Evolutionary conservation across 768 basidiomycete genomes (phyloP).

Genomic region (Xerocomellus amylosporus): DNA sequence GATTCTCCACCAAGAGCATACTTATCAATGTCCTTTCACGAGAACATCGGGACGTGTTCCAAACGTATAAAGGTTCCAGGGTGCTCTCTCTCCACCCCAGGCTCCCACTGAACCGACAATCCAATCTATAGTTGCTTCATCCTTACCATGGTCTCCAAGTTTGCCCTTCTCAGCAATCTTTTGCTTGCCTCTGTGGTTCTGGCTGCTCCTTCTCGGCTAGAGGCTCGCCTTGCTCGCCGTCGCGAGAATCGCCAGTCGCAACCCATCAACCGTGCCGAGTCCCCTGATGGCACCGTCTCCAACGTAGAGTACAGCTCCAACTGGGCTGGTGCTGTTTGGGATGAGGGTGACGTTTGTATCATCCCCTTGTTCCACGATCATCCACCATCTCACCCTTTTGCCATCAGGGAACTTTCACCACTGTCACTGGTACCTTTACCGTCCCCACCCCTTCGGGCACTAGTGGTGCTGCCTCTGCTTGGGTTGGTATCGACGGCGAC

Average conservation of each 20-base stretch:
- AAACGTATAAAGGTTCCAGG: conserved; percentile 13
- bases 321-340: conserved; percentile 22
- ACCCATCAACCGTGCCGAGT: conserved; percentile 2
- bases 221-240: conserved; percentile 15
- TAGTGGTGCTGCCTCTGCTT: conserved; percentile 14
- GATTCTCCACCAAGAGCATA: not conserved
- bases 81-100: not conserved
- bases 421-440: conserved; percentile 19
- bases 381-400: not conserved
- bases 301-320: conserved; percentile 15
- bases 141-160: conserved; percentile 18
- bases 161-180: conserved; percentile 12
- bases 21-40: not conserved
- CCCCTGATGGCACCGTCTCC: not conserved
- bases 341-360: conserved; percentile 5
- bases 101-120: not conserved
- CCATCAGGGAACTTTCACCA: conserved; percentile 21
- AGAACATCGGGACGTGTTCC: not conserved
- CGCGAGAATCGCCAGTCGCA: conserved; percentile 12
- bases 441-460: conserved; percentile 14
- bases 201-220: conserved; percentile 14
- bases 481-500: conserved; percentile 27
- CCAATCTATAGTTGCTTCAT: not conserved
- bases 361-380: not conserved
- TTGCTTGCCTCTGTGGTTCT: conserved; percentile 19